Evolutionary conservation across 2,329 filamentous ascomycete genomes (phyloP).

Genomic region (Didymella glomerata): DNA sequence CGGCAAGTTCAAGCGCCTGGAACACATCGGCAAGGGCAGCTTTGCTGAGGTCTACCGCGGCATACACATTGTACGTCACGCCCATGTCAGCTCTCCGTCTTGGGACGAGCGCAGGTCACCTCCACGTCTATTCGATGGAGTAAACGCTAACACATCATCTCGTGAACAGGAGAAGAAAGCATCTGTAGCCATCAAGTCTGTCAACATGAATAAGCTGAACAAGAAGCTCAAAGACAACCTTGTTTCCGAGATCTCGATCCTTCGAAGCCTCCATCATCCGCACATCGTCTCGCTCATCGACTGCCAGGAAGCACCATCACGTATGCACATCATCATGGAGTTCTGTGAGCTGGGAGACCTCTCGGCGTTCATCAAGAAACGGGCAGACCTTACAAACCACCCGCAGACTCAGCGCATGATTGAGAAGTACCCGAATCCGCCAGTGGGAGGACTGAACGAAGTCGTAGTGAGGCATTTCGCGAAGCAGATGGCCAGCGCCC

Average conservation of each 20-base stretch:
- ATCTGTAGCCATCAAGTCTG: conserved; percentile 94
- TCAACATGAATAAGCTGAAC: conserved; percentile 88
- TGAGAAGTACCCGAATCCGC: conserved; percentile 86
- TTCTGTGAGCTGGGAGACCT: conserved; percentile 96
- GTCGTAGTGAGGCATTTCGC: conserved; percentile 96
- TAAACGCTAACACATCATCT: not conserved
- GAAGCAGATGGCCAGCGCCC: conserved; percentile 90
- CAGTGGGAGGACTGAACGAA: conserved; percentile 88
- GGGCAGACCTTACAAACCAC: conserved; percentile 80
- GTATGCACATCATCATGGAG: conserved; percentile 98
- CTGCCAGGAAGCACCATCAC: conserved; percentile 83
- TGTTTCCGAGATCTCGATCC: conserved; percentile 92
- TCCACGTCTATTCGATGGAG: not conserved
- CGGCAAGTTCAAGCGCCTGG: conserved; percentile 81
- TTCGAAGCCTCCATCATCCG: conserved; percentile 91
- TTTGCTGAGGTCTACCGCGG: conserved; percentile 95
- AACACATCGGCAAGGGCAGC: conserved; percentile 95
- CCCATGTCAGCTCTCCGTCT: not conserved
- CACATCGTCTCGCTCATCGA: conserved; percentile 97
- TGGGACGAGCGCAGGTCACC: not conserved
- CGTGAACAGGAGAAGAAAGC: conserved; percentile 73
- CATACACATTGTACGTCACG: conserved; percentile 75
- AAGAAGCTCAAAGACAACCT: conserved; percentile 97
- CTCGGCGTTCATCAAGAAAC: conserved; percentile 94
- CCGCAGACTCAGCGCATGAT: conserved; percentile 89